These are phyloP conservation scores for Mycena vulgaris DNA, from an alignment of 768 basidiomycete species.

Conservation along the genomic window DNA sequence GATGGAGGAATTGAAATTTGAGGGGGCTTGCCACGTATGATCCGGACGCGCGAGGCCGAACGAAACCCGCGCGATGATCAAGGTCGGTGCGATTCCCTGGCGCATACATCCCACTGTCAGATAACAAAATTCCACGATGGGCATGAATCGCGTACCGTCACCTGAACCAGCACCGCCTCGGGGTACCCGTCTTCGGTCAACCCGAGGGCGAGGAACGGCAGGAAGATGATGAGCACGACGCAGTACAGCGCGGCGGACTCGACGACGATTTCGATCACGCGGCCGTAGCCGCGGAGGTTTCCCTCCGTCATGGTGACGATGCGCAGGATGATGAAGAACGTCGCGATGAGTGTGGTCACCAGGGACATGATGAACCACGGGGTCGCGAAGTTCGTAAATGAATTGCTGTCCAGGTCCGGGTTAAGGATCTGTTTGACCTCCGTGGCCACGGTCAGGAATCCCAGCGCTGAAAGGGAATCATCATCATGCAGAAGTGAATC, in stretches of 20 bases:
- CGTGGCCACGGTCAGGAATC: conserved; percentile 7
- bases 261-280: conserved; percentile 24
- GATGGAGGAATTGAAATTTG: background rate
- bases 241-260: conserved; percentile 18
- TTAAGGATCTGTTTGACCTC: conserved; percentile 6
- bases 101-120: background rate
- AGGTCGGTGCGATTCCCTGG: background rate
- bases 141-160: background rate
- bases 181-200: background rate
- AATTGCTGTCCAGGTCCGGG: background rate
- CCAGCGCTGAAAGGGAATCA: background rate
- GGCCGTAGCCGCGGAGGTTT: background rate
- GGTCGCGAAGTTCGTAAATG: conserved; percentile 12
- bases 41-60: background rate
- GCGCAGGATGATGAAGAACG: conserved; percentile 14
- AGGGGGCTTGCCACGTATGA: background rate
- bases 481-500: background rate
- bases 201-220: background rate
- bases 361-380: conserved; percentile 17
- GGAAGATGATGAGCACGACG: conserved; percentile 2
- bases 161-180: background rate
- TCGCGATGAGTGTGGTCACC: conserved; percentile 4
- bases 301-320: conserved; percentile 8
- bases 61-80: background rate
- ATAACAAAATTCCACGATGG: no score